Evolutionary conservation across 768 basidiomycete genomes (phyloP), one percentile per base, ranked within the genome.

Genomic region (Suillus subluteus): DNA sequence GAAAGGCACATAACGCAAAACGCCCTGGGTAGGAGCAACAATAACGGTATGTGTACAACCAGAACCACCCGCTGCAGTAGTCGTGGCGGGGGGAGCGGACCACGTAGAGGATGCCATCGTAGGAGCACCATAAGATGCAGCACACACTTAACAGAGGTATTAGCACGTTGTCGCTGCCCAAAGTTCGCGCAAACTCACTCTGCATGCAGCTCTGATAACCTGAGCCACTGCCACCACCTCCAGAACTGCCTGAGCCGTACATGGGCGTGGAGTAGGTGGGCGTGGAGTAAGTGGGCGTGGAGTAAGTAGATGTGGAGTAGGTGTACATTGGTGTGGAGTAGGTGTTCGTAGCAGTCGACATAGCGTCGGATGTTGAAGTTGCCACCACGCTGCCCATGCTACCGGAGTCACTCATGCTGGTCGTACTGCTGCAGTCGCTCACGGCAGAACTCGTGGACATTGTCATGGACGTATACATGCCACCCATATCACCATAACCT

Each of bases 21-120:
- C 87, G 75, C 91, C 91, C 74, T 91, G 85, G 3, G 85, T 85
- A 32, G 92, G 91, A 21, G 91, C 91, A 62, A 94, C 92, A 70
- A 91, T 86, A 75, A 94, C 86, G 54, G 90, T 91, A 80, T 90
- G 87, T 21, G 90, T 82, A 64, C 89, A 88, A 56, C 74, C 78
- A 48, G 87, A 88, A 35, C 66, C 68, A 71, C 75, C 76, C 62
- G 81, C 80, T 40, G 68, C 70, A 64, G 74, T 68, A 43, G 68
- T 64, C 38, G 62, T 32, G 23, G 70, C 66, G 13, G 76, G 67
- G 4, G 80, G 72, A 32, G 66, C 26, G 8, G 63, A 64, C 40
- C 58, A 64, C 8, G 37, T 26, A 48, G 75, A 75, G 54, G 67
- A 73, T 64, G 74, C 72, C 18, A 72, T 63, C 5, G 77, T 63